Percentiles rank a stretch among this genome's conserved stretches.
These are phyloP conservation scores for Hypoxylon lienhwacheense DNA, from an alignment of 495 filamentous ascomycete species.

Conservation along the genomic window DNA sequence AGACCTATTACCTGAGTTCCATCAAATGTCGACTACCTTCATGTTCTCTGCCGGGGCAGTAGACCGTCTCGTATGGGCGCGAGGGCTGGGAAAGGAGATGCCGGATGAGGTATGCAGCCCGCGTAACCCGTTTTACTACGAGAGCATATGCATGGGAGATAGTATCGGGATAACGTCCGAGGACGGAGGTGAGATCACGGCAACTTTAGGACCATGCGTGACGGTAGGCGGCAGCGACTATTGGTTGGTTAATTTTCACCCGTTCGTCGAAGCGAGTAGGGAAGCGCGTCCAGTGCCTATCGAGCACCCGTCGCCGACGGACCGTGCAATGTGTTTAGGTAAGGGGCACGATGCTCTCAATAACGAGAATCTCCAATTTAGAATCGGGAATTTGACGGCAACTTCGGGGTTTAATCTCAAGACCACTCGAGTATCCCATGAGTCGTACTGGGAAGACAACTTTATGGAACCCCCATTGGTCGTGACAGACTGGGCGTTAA, in stretches of 20 bases:
- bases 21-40: conserved; percentile 28
- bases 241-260: conserved; percentile 39
- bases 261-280: conserved; percentile 33
- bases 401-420: conserved; percentile 38
- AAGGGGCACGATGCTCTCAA: conserved; percentile 30
- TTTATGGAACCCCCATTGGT: conserved; percentile 36
- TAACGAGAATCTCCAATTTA: conserved; percentile 11
- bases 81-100: conserved; percentile 31
- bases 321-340: conserved; percentile 26
- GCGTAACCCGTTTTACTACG: conserved; percentile 39
- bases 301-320: conserved; percentile 38
- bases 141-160: conserved; percentile 38
- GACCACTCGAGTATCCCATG: conserved; percentile 39
- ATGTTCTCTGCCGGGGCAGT: conserved; percentile 34
- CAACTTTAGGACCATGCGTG: conserved; percentile 37
- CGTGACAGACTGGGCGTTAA: conserved; percentile 39
- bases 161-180: conserved; percentile 35
- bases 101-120: conserved; percentile 37
- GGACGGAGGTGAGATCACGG: conserved; percentile 32
- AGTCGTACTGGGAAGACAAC: conserved; percentile 40
- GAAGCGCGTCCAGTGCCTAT: conserved; percentile 16
- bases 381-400: conserved; percentile 31
- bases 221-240: conserved; percentile 26
- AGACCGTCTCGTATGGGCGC: conserved; percentile 35
- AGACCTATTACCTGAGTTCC: conserved; percentile 32